Evolutionary conservation across 2,329 filamentous ascomycete species (phyloP).

Genomic region (Didymella pinodella): DNA sequence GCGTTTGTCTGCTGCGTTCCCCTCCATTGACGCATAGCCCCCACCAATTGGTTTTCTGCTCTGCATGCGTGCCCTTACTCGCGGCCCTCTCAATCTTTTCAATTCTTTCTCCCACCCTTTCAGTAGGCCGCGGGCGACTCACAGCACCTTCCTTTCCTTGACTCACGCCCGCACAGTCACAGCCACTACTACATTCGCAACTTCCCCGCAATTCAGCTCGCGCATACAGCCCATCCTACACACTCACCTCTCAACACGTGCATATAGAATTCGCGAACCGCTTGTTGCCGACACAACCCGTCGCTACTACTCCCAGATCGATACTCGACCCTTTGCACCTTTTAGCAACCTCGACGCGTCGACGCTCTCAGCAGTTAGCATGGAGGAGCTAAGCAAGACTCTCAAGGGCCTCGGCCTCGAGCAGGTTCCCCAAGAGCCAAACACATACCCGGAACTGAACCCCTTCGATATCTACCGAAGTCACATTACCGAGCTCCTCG

Average conservation of each 20-base stretch:
- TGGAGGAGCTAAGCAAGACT: constrained; percentile 50
- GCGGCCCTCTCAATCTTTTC: constrained; percentile 31
- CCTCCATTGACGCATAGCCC: constrained; percentile 41
- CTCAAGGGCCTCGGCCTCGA: constrained; percentile 50
- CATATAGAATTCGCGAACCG: background rate
- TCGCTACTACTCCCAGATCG: constrained; percentile 28
- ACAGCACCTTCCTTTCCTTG: constrained; percentile 36
- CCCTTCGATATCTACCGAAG: constrained; percentile 81
- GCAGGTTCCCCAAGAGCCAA: constrained; percentile 50
- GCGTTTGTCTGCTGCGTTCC: constrained; percentile 23
- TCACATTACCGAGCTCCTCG: constrained; percentile 74
- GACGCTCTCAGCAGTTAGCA: constrained; percentile 31
- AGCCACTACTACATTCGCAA: constrained; percentile 19
- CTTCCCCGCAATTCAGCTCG: constrained; percentile 20
- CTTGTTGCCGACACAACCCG: constrained; percentile 5
- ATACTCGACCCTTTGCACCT: constrained; percentile 29
- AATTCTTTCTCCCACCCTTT: constrained; percentile 34
- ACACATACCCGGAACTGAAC: constrained; percentile 71
- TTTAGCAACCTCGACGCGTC: constrained; percentile 39
- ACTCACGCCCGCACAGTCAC: constrained; percentile 35
- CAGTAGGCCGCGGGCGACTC: constrained; percentile 48
- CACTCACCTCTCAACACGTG: constrained; percentile 13
- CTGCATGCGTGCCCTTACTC: constrained; percentile 25
- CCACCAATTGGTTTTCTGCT: constrained; percentile 29
- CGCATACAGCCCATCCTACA: constrained; percentile 18